Base-by-base conservation (phyloP, 148 eudicot genomes). In the Rhododendron ovatum region DNA sequence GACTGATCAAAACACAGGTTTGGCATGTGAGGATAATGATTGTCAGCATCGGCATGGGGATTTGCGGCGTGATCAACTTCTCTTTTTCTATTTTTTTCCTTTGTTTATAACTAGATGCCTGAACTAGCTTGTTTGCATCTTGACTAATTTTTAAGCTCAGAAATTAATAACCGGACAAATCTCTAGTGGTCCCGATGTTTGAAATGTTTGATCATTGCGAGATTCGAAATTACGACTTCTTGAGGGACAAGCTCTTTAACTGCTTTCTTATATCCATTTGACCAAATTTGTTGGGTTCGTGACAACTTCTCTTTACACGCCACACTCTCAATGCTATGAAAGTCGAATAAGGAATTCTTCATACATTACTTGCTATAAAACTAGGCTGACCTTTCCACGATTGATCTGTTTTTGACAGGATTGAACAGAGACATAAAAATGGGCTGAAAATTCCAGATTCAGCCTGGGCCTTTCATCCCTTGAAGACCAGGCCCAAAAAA, bases 11-110 rank as follows among this genome's bases (percentile, higher is more conserved):
- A 37, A 71, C 45, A 12, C 63, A 59, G 51, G 18, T 8, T 15
- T 7, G 71, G 71, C 39, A 48, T 41, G 71, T 73, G 53, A 43
- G 85, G 35, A 3, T 28, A 67, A 83, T 83, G 85, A 83, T 83
- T 83, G 51, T 45, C 43, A 83, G 78, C 57, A 83, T 65, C 78
- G 77, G 77, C 85, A 83, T 83, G 85, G 85, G 77, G 78, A 83
- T 83, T 45, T 63, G 85, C 50, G 51, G 78, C 57, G 57, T 65
- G 76, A 43, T 22, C 22, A 39, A 41, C 22, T 55, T 7, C 35
- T 47, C 84, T 13, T 79, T 83, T 12, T 13, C 30, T 33, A 1
- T 51, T 13, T 51, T 48, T 13, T 51, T 13, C 55, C 4, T 13
- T 51, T 51, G 15, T 51, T 11, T 51, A 51, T 51, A 47, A 47